Evolutionary conservation across 2,329 filamentous ascomycete genomes (phyloP).

Genomic region (Fusarium poae): DNA sequence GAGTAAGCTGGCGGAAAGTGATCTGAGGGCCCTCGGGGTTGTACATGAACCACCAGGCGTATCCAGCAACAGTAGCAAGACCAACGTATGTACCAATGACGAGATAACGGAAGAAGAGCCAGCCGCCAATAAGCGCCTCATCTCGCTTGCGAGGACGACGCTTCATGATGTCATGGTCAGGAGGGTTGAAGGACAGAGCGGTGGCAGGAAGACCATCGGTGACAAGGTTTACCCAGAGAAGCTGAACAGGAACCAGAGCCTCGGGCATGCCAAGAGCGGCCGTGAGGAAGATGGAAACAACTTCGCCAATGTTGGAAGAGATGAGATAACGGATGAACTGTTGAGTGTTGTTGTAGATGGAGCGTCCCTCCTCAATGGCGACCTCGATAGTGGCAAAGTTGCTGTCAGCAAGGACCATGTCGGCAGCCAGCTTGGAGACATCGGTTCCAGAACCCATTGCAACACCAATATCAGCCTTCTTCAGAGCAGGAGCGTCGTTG

Average conservation of each 20-base stretch:
- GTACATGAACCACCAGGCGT: conserved; percentile 99
- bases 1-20: conserved; percentile 85
- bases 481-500: conserved; percentile 96
- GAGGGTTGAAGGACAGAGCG: conserved; percentile 95
- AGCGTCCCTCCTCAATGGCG: conserved; percentile 95
- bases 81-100: conserved; percentile 96
- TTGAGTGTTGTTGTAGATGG: conserved; percentile 99
- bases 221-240: conserved; percentile 98
- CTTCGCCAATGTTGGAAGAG: conserved; percentile 98
- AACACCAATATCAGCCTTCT: conserved; percentile 98
- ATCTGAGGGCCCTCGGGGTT: conserved; percentile 92
- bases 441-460: conserved; percentile 99
- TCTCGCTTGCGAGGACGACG: conserved; percentile 91
- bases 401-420: conserved; percentile 98
- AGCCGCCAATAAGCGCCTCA: conserved; percentile 91
- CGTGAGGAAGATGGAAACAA: conserved; percentile 98
- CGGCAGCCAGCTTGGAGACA: conserved; percentile 93
- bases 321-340: conserved; percentile 99
- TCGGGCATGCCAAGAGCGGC: conserved; percentile 97
- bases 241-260: conserved; percentile 94
- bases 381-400: conserved; percentile 98
- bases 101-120: conserved; percentile 98
- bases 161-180: conserved; percentile 98
- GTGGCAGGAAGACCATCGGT: conserved; percentile 97
- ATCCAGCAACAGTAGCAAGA: conserved; percentile 92